Evolutionary conservation across 208 protist genomes (phyloP), one percentile per base, ranked within the genome.

Genomic region (Acanthamoeba lenticulata): DNA sequence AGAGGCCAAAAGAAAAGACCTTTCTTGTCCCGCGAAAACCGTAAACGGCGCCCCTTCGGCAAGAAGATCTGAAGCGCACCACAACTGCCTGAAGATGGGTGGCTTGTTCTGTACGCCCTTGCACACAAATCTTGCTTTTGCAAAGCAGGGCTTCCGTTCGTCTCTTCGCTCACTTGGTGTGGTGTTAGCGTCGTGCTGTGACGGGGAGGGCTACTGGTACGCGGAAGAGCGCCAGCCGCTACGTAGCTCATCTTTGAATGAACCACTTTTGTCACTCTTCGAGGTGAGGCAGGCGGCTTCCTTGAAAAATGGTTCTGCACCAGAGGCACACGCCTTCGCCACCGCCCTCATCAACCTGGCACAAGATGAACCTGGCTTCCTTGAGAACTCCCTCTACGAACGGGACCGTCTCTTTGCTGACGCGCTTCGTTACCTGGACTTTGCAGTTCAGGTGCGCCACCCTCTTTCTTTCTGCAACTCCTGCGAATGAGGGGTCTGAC

Each of bases 281-380:
- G 72, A 81, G 72, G 42, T 32, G 2, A 29, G 72, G 1, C 24
- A 81, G n/a, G 72, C 72, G 2, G 72, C 72, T 7, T 11, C 42
- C 1, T 27, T 49, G 1, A 81, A 81, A 38, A 49, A 1, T 17
- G 83, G 83, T 1, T 60, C 83, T 2, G 45, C 52, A 1, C 40
- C 21, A 7, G 83, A 90, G 45, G 83, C 83, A 6, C 49, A 90
- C 32, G 83, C 45, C 34, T 90, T 90, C 55, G 83, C 47, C 38
- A 38, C 57, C 32, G 1, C 13, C 9, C 40, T 90, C 27, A 21
- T 67, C 83, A 45, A 11, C 47, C 21, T 90, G 2, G 15, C 47
- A 24, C 40, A 32, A 11, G 49, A 90, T n/a, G 83, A n/a, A 11
- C 55, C 34, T 1, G 83, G 38, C 34, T 45, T 90, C 13, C 34